Percentiles rank a stretch among this genome's conserved stretches.
phyloP scores from a whole-genome alignment of 1,284 basidiomycete genomes.

The Tylopilus sp. region DNA sequence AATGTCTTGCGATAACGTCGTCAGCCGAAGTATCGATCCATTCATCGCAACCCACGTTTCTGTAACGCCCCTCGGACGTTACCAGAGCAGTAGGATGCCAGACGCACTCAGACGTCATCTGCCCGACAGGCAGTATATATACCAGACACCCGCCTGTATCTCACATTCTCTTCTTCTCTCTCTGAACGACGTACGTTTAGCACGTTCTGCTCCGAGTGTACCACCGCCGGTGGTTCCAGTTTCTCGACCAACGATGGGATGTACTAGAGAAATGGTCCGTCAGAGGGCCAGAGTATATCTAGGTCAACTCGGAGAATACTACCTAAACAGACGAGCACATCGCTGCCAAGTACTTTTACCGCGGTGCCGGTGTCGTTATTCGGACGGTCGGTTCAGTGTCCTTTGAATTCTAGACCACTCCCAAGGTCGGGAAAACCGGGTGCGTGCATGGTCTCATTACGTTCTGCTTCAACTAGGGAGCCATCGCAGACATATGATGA shows the following conservation, averaged over 20 bases:
- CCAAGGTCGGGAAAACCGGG: conserved; percentile 91
- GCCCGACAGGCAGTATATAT: too few relatives aligned
- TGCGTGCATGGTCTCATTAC: conserved; percentile 41
- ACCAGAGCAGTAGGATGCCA: too few relatives aligned
- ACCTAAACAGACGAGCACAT: conserved; percentile 80
- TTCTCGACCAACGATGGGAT: too few relatives aligned
- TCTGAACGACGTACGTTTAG: too few relatives aligned
- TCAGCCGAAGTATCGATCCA: background rate
- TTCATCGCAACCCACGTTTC: too few relatives aligned
- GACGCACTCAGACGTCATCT: too few relatives aligned
- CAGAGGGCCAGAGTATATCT: conserved; percentile 73
- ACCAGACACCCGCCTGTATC: too few relatives aligned
- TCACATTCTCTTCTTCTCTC: too few relatives aligned
- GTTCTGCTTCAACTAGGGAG: conserved; percentile 8
- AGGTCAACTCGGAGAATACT: conserved; percentile 82
- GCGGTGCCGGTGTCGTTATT: conserved; percentile 72
- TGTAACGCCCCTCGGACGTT: too few relatives aligned
- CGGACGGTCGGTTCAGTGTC: conserved; percentile 71
- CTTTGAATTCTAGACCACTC: conserved; percentile 91
- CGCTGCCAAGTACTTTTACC: conserved; percentile 80
- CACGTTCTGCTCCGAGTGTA: too few relatives aligned
- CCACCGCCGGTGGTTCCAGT: too few relatives aligned
- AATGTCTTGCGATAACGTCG: conserved; percentile 28
- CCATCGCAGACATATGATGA: conserved; percentile 81
- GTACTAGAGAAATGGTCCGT: too few relatives aligned